A percentile compares a stretch with the other conserved stretches of the same genome.
These are phyloP conservation scores for Filobasidium floriforme DNA, from an alignment of 768 basidiomycete species.

Conservation along the genomic window DNA sequence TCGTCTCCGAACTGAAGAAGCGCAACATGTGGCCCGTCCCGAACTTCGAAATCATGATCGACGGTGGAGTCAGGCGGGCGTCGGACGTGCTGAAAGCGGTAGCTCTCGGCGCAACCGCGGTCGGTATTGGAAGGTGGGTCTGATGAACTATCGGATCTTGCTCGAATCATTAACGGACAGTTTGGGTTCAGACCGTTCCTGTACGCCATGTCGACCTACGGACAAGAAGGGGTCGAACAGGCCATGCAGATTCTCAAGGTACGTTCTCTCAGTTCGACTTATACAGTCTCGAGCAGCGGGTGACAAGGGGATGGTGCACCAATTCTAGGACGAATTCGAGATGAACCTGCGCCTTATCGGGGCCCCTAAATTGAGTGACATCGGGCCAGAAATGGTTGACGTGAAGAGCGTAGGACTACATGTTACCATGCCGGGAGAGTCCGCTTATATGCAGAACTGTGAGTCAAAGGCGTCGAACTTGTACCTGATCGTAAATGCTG, in stretches of 20 bases:
- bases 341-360: slow-evolving; percentile 95
- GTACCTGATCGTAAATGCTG: neutral
- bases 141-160: neutral
- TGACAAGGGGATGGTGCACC: neutral
- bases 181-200: slow-evolving; percentile 50
- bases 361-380: slow-evolving; percentile 66
- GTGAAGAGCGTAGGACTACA: slow-evolving; percentile 62
- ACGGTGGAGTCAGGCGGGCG: slow-evolving; percentile 89
- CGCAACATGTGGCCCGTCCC: slow-evolving; percentile 59
- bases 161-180: neutral
- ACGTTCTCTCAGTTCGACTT: neutral
- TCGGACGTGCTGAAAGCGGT: slow-evolving; percentile 83
- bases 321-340: slow-evolving; percentile 80
- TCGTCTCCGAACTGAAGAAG: slow-evolving; percentile 63
- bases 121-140: slow-evolving; percentile 52
- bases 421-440: slow-evolving; percentile 63
- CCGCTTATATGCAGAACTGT: slow-evolving; percentile 77
- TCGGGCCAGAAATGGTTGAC: slow-evolving; percentile 86
- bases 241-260: slow-evolving; percentile 64
- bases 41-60: slow-evolving; percentile 77
- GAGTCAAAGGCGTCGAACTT: slow-evolving; percentile 39
- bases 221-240: slow-evolving; percentile 73
- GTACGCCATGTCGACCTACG: slow-evolving; percentile 54
- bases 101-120: slow-evolving; percentile 81
- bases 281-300: neutral